Conservation (phyloP, 768 basidiomycete species). For the Mrakia frigida region DNA sequence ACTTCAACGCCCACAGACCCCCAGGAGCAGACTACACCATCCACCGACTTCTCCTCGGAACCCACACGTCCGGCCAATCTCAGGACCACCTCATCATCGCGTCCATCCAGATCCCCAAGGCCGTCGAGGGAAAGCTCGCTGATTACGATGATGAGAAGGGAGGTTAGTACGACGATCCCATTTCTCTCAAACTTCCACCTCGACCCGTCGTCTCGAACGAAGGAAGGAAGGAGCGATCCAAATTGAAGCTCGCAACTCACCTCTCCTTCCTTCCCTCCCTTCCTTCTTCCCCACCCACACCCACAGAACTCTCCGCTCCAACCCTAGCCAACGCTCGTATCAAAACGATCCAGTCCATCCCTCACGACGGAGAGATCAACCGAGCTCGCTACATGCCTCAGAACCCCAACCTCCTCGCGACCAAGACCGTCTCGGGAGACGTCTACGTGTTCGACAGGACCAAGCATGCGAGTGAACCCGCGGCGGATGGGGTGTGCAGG, state of each 20-base stretch:
- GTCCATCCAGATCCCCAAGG: slow-evolving; percentile 81
- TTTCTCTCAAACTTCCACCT: no score
- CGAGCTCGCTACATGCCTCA: slow-evolving; percentile 98
- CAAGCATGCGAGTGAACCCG: slow-evolving; percentile 90
- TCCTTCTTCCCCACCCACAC: background rate
- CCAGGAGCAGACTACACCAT: slow-evolving; percentile 78
- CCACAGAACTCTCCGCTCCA: slow-evolving; percentile 73
- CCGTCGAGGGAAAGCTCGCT: slow-evolving; percentile 62
- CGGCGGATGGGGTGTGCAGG: slow-evolving; percentile 70
- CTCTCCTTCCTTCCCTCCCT: background rate
- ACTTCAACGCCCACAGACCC: slow-evolving; percentile 53
- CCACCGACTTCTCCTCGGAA: slow-evolving; percentile 90
- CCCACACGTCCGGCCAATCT: slow-evolving; percentile 91
- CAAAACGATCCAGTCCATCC: slow-evolving; percentile 86
- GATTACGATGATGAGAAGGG: slow-evolving; percentile 89
- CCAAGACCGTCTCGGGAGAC: slow-evolving; percentile 84
- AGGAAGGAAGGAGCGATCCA: background rate
- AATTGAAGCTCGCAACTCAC: background rate
- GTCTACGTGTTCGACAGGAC: slow-evolving; percentile 95
- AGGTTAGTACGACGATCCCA: slow-evolving; percentile 41
- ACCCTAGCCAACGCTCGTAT: slow-evolving; percentile 56
- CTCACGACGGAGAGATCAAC: slow-evolving; percentile 93
- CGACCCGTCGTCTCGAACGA: no score
- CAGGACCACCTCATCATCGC: slow-evolving; percentile 96
- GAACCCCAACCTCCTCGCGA: slow-evolving; percentile 93